Base-by-base conservation (phyloP, 495 filamentous ascomycete species). In the Tetracladium marchalianum region DNA sequence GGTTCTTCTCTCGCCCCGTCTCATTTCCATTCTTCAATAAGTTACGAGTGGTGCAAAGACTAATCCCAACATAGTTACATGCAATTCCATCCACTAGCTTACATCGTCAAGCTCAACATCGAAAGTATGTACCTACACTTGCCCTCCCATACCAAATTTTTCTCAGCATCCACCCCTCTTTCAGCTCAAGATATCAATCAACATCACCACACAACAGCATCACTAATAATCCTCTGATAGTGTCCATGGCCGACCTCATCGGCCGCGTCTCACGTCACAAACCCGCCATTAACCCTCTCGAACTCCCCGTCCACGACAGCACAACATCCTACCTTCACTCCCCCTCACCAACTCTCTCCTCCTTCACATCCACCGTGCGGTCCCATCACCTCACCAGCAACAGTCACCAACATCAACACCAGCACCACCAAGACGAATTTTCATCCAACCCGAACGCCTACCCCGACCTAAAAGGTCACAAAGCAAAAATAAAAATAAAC, bases 101-200 rank as follows among this genome's bases (percentile, higher is more conserved):
- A 75, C 50, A 70, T 67, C 18, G 69, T 76, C 17, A 76, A 76
- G 43, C 64, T 76, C 33, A 70, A 73, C 44, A 72, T 76, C 35
- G 50, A 53, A 40, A 33, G 38, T 16, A 13, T 17, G 13, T 11
- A 40, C 17, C 3, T 16, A 19, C 38, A 40, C 38, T 13, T 16
- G 13, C 38, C 7, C 13, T 39, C 36, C 9, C 17, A 10, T 11
- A 11, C 13, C 3, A 17, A 40, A 7, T 16, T 13, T 11, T 17
- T 40, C 13, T 13, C 38, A 13, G 4, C 22, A 27, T 27, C 7
- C 17, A 4, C 38, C 38, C 38, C 38, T 40, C 36, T 7, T n/a
- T 39, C 36, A 39, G 11, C 36, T 39, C 36, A n/a, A 10, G 7
- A n/a, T 16, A 10, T 39, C 36, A 8, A 39, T 6, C 36, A 39